These are phyloP conservation scores for Phialemonium atrogriseum DNA, from an alignment of 2,329 filamentous ascomycete genomes.

Conservation along the genomic window DNA sequence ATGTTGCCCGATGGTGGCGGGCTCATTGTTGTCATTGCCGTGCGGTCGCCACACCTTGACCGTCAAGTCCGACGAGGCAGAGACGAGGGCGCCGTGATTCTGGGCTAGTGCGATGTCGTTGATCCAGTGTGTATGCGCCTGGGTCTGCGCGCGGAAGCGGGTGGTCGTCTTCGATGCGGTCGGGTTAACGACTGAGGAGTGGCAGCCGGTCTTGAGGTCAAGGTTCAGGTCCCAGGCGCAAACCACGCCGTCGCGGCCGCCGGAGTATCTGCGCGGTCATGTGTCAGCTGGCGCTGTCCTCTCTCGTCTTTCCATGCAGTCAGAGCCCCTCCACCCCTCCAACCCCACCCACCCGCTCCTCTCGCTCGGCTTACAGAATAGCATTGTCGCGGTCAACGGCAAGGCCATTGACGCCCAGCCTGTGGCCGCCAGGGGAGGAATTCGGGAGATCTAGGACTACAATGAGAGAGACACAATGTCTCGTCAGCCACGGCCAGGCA, in stretches of 20 bases:
- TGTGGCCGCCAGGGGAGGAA: conserved; percentile 65
- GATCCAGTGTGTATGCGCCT: conserved; percentile 91
- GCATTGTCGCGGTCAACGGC: conserved; percentile 76
- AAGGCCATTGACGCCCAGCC: conserved; percentile 90
- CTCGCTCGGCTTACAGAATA: conserved; percentile 78
- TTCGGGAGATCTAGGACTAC: conserved; percentile 52
- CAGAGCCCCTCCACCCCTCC: too few relatives aligned
- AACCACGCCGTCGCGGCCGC: conserved; percentile 87
- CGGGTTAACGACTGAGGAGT: conserved; percentile 17
- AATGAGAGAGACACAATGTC: conserved; percentile 9
- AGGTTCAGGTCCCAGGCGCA: conserved; percentile 91
- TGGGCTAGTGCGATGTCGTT: conserved; percentile 83
- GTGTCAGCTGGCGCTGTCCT: too few relatives aligned
- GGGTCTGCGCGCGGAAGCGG: conserved; percentile 51
- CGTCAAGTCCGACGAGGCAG: conserved; percentile 86
- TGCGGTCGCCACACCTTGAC: conserved; percentile 88
- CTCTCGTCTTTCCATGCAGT: too few relatives aligned
- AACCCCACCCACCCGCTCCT: too few relatives aligned
- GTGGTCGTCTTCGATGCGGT: conserved; percentile 35
- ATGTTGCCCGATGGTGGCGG: conserved; percentile 81
- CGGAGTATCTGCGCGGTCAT: conserved; percentile 74
- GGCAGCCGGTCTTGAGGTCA: conserved; percentile 40
- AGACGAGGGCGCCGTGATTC: conserved; percentile 71
- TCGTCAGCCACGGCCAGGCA: conserved; percentile 10
- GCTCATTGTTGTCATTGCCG: conserved; percentile 55